phyloP scores from a whole-genome alignment of 805 yeast species.

The Yarrowia sp. region DNA sequence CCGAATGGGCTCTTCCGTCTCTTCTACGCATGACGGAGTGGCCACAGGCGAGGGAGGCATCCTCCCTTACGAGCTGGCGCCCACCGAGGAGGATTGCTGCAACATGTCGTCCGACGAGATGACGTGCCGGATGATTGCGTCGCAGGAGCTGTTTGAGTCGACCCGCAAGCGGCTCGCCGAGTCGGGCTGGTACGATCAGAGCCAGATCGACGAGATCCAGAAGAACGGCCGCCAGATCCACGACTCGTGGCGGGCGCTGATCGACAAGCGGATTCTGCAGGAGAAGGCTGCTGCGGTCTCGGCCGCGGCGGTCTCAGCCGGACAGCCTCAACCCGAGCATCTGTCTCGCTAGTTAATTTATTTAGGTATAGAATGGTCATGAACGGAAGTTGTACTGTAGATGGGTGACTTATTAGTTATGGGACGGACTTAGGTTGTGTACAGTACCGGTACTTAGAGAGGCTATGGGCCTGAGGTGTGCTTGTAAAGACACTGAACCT shows the following conservation, averaged over 20 bases:
- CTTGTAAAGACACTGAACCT: too few relatives aligned
- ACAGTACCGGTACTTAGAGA: too few relatives aligned
- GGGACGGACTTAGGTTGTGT: too few relatives aligned
- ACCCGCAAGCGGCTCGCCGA: slow-evolving; percentile 22
- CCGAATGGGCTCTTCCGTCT: slow-evolving; percentile 16
- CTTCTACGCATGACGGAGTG: slow-evolving; percentile 20
- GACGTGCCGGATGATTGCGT: slow-evolving; percentile 25
- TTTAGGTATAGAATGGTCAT: slow-evolving; percentile 22
- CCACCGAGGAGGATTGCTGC: slow-evolving; percentile 21
- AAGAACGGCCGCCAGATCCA: slow-evolving; percentile 19
- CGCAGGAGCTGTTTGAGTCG: slow-evolving; percentile 16
- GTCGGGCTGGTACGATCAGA: slow-evolving; percentile 25
- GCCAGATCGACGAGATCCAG: slow-evolving; percentile 20
- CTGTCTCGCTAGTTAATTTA: slow-evolving; percentile 15
- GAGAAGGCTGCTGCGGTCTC: background rate
- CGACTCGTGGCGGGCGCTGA: slow-evolving; percentile 4
- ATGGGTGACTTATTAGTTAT: too few relatives aligned
- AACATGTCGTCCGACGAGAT: slow-evolving; percentile 20
- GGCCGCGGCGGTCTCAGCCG: background rate
- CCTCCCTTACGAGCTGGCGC: slow-evolving; percentile 22
- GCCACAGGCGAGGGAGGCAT: slow-evolving; percentile 25
- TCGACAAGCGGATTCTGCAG: slow-evolving; percentile 2
- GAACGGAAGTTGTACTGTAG: background rate
- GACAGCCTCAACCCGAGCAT: background rate
- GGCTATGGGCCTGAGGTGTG: too few relatives aligned